Evolutionary conservation across 1,284 basidiomycete genomes (phyloP), one percentile per base, ranked within the genome.

Genomic region (Mycena sp.): DNA sequence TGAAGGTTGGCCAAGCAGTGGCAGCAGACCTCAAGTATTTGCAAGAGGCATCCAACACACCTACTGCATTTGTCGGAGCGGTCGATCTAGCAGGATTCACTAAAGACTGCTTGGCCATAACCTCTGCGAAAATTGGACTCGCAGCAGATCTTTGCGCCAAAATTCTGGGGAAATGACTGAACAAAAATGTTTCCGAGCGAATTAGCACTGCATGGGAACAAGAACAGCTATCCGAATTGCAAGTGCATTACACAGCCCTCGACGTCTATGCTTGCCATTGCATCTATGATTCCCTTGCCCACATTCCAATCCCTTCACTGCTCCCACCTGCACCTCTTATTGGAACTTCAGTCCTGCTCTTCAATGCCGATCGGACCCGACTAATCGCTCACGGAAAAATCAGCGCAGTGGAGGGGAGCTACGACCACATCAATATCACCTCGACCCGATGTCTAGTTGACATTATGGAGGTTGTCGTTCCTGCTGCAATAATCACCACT

Each of bases 231-330:
- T 69, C 72, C 12, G 5, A 28, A 0, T 49, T 67, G 7, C 71
- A 75, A 44, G 38, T 68, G 3, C 12, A 43, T 3, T 75, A 77
- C 67, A 71, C 72, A 12, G 72, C 73, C 7, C 57, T 48, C 9
- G 73, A 76, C 66, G 74, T 68, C 11, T 74, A 71, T 68, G 69
- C 68, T 2, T 67, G 69, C 6, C 53, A 70, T 3, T 7, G 21
- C 14, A 54, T 73, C 6, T 73, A 71, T 51, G 14, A 61, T 14
- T 29, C 30, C 35, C 61, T 64, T 25, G 3, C 55, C 40, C 37
- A 14, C 45, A 41, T 10, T 55, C 55, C 17, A 46, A 62, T 38
- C 38, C 65, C 48, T 19, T 28, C 29, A 7, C 45, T 21, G 7
- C 45, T 48, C 7, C 45, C 45, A 17, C 10, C 7, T 6, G 25